A percentile compares a stretch with the other conserved stretches of the same genome.
phyloP scores from a whole-genome alignment of 106 monocot genomes.

The Triglochin maritima region DNA sequence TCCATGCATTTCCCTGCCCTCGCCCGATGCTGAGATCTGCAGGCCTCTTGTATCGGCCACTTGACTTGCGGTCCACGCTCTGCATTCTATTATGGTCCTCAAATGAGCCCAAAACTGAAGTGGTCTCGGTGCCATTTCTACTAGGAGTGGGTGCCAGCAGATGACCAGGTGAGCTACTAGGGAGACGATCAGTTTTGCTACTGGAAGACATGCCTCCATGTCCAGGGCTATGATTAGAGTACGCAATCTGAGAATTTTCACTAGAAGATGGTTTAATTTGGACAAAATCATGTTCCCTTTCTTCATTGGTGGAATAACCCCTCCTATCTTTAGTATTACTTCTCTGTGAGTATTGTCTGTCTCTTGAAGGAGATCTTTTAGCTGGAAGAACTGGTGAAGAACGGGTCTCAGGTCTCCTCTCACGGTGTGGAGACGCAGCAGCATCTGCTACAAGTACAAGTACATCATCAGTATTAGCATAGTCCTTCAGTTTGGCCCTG shows the following conservation, averaged over 20 bases:
- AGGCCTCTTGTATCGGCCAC: conserved; percentile 23
- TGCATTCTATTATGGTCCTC: conserved; percentile 48
- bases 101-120: conserved; percentile 31
- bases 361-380: conserved; percentile 13
- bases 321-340: conserved; percentile 17
- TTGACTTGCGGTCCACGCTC: conserved; percentile 34
- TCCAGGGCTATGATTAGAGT: conserved; percentile 13
- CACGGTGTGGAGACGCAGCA: background rate
- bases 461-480: conserved; percentile 1
- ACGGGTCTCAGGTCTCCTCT: background rate
- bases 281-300: conserved; percentile 13
- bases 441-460: background rate
- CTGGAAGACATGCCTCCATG: conserved; percentile 26
- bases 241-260: conserved; percentile 17
- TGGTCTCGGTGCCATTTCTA: conserved; percentile 28
- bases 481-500: background rate
- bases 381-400: conserved; percentile 1
- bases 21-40: conserved; percentile 27
- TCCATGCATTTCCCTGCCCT: conserved; percentile 57
- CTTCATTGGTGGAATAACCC: conserved; percentile 8
- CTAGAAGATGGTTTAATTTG: conserved; percentile 16
- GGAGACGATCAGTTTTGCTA: conserved; percentile 23
- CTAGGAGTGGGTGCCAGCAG: conserved; percentile 24
- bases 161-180: conserved; percentile 25
- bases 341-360: conserved; percentile 11